Base-by-base conservation (phyloP, 2,329 filamentous ascomycete genomes). In the Aspergillus calidoustus region DNA sequence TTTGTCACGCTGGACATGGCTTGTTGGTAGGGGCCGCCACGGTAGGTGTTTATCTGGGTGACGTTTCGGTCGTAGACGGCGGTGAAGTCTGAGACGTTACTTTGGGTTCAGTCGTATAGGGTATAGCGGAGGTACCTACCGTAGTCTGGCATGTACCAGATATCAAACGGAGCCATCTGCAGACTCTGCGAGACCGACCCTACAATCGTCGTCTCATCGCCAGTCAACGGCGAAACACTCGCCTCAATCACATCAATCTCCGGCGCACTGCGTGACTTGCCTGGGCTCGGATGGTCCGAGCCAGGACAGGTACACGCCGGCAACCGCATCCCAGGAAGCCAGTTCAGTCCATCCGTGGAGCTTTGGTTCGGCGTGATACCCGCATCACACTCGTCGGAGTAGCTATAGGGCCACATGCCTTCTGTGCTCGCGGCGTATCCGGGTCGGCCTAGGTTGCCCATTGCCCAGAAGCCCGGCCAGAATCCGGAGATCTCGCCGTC, bases 401-500 rank as follows among this genome's bases (percentile, higher is more conserved):
- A 91, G 67, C 86, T 90, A 78, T 91, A 91, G 0, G 89, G 89
- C 89, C 89, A 91, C 74, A 90, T 81, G 4, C 89, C 89, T 64
- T 91, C 89, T 0, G 88, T 91, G 1, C 88, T 90, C 9, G 87
- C 85, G 34, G 86, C 82, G 74, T 90, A 90, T 13, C 89, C 89
- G 28, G 89, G 87, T 65, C 89, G 83, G 43, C 86, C 89, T 23
- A 91, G 81, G 69, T 91, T 91, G 4, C 89, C 89, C 87, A 91
- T 90, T 0, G 88, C 82, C 89, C 89, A 91, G 75, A 91, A 89
- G 75, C 89, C 89, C 47, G 89, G 89, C 89, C 89, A 91, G 76
- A 91, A 89, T 60, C 89, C 89, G 59, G 86, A 82, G 15, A 86
- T 83, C 65, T 90, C 87, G 50, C 89, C 89, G 51, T 81, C 77